Base-by-base conservation (phyloP, 805 yeast genomes). In the Lipomyces oligophaga region DNA sequence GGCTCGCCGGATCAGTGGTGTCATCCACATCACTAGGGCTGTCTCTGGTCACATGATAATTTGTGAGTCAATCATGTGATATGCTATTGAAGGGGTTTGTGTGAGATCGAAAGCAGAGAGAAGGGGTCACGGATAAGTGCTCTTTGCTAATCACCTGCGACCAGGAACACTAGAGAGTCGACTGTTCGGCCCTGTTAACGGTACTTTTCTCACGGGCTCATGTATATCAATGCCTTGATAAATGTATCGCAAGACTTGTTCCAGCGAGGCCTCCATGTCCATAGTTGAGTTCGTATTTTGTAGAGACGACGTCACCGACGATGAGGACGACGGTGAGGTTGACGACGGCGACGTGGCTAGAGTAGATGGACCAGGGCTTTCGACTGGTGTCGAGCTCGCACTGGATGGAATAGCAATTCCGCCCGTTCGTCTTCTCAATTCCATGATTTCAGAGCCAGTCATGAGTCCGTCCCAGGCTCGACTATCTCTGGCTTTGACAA, bases 401-500 rank as follows among this genome's bases (percentile, higher is more conserved):
- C 30, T 44, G 24, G 26, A 39, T 4, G 25, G 34, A 10, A 27
- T 33, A 4, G 22, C 24, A 20, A 13, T 38, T 16, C 38, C 31
- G 5, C 39, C 25, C 10, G n/a, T 38, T 27, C 22, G 11, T 16
- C 24, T 10, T 31, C 22, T 15, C 19, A 26, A 38, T 8, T 26
- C 28, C 34, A 32, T n/a, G 1, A 66, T 38, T 43, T 81, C 84
- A 27, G 73, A 71, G 33, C 72, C 73, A 0, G 82, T 77, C 31
- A 73, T 64, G 54, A 79, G 75, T 11, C 88, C 88, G 26, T 75
- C 73, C 67, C 81, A 83, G 28, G 77, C 76, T 57, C 77, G 80
- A 32, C 75, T 75, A 6, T 75, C 79, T 34, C 75, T 70, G 33
- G 74, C 69, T 31, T 74, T 74, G 48, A 76, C 78, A 3, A 79